Conservation (phyloP, 2,329 filamentous ascomycete species). For the Hansfordia pulvinata region DNA sequence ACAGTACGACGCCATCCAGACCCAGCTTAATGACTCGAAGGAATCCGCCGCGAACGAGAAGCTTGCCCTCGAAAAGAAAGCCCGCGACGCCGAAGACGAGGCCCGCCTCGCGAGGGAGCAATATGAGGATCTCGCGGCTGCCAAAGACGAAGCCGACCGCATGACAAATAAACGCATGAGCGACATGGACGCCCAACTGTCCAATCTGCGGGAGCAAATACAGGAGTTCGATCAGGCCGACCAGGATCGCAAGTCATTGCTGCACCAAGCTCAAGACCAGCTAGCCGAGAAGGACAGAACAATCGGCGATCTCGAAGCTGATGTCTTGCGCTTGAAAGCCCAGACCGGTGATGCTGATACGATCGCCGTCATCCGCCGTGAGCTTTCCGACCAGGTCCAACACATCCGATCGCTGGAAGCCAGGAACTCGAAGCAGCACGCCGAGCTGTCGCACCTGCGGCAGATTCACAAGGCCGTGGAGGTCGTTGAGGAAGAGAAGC, state of each 20-base stretch:
- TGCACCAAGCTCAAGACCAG: slow-evolving; percentile 51
- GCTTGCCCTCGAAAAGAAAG: slow-evolving; percentile 52
- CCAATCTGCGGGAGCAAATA: slow-evolving; percentile 29
- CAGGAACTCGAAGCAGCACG: slow-evolving; percentile 63
- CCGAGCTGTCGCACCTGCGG: slow-evolving; percentile 70
- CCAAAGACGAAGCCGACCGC: slow-evolving; percentile 58
- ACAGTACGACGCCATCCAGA: slow-evolving; percentile 33
- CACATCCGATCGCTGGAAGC: slow-evolving; percentile 78
- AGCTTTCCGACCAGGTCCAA: slow-evolving; percentile 82
- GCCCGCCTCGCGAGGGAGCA: slow-evolving; percentile 67
- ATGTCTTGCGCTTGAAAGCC: slow-evolving; percentile 72
- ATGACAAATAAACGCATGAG: slow-evolving; percentile 38
- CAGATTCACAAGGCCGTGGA: slow-evolving; percentile 79
- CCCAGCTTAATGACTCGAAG: slow-evolving; percentile 37
- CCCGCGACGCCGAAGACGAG: slow-evolving; percentile 60
- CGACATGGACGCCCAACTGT: slow-evolving; percentile 39
- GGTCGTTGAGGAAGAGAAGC: slow-evolving; percentile 90
- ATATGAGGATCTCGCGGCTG: slow-evolving; percentile 53
- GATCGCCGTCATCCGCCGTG: slow-evolving; percentile 69
- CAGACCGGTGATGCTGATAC: slow-evolving; percentile 80
- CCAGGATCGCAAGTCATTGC: slow-evolving; percentile 36
- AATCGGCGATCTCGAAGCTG: slow-evolving; percentile 66
- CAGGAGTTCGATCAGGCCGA: slow-evolving; percentile 48
- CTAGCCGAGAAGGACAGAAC: slow-evolving; percentile 55
- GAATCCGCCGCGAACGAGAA: slow-evolving; percentile 39